phyloP scores from a whole-genome alignment of 2,329 filamentous ascomycete genomes.

The Diaporthe australafricana region DNA sequence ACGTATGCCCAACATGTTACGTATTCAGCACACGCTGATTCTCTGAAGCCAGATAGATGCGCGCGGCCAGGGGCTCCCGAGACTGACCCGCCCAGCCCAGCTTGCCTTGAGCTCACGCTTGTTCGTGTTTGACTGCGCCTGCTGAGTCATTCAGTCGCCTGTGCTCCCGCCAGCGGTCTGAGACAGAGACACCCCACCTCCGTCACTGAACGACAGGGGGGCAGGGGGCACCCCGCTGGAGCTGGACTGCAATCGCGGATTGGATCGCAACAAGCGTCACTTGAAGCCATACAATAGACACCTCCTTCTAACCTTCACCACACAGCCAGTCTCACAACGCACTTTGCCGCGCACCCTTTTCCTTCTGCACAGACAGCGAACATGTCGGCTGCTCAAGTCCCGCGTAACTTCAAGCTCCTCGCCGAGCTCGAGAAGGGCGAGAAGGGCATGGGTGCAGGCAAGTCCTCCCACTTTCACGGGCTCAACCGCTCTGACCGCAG shows the following conservation, averaged over 20 bases:
- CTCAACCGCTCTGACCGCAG: not conserved
- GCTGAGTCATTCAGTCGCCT: conserved; percentile 21
- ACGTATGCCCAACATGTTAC: conserved; percentile 1
- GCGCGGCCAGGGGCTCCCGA: conserved; percentile 17
- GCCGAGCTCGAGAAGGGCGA: conserved; percentile 99
- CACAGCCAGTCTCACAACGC: not conserved
- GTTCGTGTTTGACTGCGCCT: not conserved
- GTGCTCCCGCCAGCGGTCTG: not conserved
- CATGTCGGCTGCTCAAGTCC: conserved; percentile 69
- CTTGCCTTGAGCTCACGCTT: not conserved
- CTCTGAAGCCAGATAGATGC: conserved; percentile 26
- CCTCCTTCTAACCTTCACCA: not conserved
- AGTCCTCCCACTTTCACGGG: conserved; percentile 42
- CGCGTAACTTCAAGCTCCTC: conserved; percentile 94
- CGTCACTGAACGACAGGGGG: conserved; percentile 18
- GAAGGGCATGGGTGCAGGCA: conserved; percentile 93
- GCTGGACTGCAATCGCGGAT: conserved; percentile 12
- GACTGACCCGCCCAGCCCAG: conserved; percentile 25
- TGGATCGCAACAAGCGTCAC: conserved; percentile 13
- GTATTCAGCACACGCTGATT: not conserved
- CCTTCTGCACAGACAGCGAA: conserved; percentile 26
- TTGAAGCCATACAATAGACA: not conserved
- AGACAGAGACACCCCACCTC: conserved; percentile 21
- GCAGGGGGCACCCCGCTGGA: conserved; percentile 4
- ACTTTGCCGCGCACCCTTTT: not conserved